Evolutionary conservation across 2,329 filamentous ascomycete species (phyloP).

Genomic region (Fusarium incarnatum): DNA sequence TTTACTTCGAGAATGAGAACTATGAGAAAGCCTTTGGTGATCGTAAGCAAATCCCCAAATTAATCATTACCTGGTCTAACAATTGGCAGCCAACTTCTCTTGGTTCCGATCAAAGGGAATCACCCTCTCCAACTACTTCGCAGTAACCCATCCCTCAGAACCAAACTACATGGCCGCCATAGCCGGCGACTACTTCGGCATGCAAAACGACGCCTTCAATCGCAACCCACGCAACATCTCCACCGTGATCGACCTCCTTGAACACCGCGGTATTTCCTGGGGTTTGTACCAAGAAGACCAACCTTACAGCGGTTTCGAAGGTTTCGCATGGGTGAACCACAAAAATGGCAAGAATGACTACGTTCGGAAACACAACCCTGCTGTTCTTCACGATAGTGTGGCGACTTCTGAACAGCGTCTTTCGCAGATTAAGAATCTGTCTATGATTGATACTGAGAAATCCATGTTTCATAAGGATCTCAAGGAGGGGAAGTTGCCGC

Average conservation of each 20-base stretch:
- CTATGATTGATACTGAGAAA: conserved; percentile 54
- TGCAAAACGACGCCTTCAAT: conserved; percentile 68
- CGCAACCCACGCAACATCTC: conserved; percentile 70
- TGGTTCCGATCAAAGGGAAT: conserved; percentile 49
- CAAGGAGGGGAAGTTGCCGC: conserved; percentile 70
- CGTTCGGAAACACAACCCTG: conserved; percentile 83
- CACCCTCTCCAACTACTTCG: conserved; percentile 55
- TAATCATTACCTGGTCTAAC: neutral
- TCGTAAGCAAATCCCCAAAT: conserved; percentile 51
- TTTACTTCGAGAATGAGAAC: conserved; percentile 84
- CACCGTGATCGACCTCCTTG: conserved; percentile 75
- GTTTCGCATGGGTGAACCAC: conserved; percentile 71
- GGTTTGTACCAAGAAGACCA: conserved; percentile 81
- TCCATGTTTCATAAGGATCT: conserved; percentile 76
- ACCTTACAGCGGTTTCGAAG: conserved; percentile 80
- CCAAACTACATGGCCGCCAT: conserved; percentile 75
- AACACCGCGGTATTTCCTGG: conserved; percentile 74
- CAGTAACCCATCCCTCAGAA: conserved; percentile 72
- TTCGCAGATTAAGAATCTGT: conserved; percentile 78
- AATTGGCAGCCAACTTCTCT: conserved; percentile 40
- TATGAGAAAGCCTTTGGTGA: conserved; percentile 74
- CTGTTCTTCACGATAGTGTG: conserved; percentile 74
- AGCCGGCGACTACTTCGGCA: conserved; percentile 73
- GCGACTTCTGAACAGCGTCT: conserved; percentile 69
- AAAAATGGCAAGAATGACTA: conserved; percentile 77